These are phyloP conservation scores for Gracilaria gracilis DNA, from an alignment of 23 red algal species.

Conservation along the genomic window DNA sequence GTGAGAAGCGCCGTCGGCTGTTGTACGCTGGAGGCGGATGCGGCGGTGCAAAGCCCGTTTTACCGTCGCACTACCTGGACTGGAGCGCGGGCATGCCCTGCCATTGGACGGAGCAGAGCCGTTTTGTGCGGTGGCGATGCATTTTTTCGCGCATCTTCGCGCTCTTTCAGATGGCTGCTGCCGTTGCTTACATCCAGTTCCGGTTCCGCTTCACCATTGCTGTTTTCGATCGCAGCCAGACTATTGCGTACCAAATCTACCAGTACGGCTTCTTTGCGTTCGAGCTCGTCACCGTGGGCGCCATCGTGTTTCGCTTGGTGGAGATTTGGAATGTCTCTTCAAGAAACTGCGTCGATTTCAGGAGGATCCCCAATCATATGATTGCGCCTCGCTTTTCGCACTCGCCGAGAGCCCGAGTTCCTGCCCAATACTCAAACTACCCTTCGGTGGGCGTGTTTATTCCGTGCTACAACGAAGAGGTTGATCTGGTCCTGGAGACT, in stretches of 20 bases:
- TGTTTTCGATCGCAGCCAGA: slow-evolving; percentile 30
- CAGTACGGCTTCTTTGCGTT: slow-evolving; percentile 69
- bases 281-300: slow-evolving; percentile 41
- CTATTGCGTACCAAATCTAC: slow-evolving; percentile 28
- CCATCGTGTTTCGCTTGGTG: slow-evolving; percentile 37
- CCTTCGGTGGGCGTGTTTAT: slow-evolving; percentile 67
- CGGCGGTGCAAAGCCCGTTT: slow-evolving; percentile 40
- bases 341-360: slow-evolving; percentile 71
- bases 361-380: slow-evolving; percentile 44
- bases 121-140: slow-evolving; percentile 21
- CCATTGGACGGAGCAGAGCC: slow-evolving; percentile 64
- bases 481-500: slow-evolving; percentile 67
- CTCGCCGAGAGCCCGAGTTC: slow-evolving; percentile 17
- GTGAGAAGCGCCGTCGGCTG: slow-evolving; percentile 32
- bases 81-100: slow-evolving; percentile 54
- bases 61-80: slow-evolving; percentile 31
- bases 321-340: slow-evolving; percentile 63
- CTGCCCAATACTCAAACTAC: slow-evolving; percentile 24
- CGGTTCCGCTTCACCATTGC: slow-evolving; percentile 60
- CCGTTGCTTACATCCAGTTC: slow-evolving; percentile 54
- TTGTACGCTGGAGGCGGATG: slow-evolving; percentile 39
- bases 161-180: slow-evolving; percentile 51
- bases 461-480: slow-evolving; percentile 76
- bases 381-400: slow-evolving; percentile 13
- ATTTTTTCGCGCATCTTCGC: slow-evolving; percentile 31